Conservation (phyloP, 2,329 filamentous ascomycete genomes). For the Ophiostoma triangulosporum region DNA sequence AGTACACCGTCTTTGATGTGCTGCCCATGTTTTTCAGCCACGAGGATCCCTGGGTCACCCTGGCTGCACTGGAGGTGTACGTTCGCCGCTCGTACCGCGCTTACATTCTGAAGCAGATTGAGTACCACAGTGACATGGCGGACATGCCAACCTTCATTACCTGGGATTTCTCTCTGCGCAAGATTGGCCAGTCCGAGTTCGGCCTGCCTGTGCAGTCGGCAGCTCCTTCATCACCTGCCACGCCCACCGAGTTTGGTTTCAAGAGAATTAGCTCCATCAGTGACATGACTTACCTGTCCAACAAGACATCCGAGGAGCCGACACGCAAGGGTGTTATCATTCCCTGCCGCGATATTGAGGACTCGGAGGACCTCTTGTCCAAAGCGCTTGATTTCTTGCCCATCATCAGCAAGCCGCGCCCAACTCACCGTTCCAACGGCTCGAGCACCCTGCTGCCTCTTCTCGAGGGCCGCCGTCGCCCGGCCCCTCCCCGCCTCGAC, state of each 20-base stretch:
- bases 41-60: slow-evolving; percentile 82
- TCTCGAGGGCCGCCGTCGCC: slow-evolving; percentile 58
- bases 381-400: slow-evolving; percentile 79
- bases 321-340: slow-evolving; percentile 87
- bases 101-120: slow-evolving; percentile 77
- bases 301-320: slow-evolving; percentile 61
- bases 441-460: slow-evolving; percentile 49
- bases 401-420: slow-evolving; percentile 31
- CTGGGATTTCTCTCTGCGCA: slow-evolving; percentile 93
- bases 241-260: slow-evolving; percentile 52
- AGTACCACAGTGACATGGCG: slow-evolving; percentile 71
- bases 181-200: slow-evolving; percentile 84
- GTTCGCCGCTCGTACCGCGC: slow-evolving; percentile 93
- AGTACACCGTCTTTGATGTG: slow-evolving; percentile 97
- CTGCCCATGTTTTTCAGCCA: slow-evolving; percentile 91
- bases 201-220: slow-evolving; percentile 68
- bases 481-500: slow-evolving; percentile 39
- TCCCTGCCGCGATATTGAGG: slow-evolving; percentile 84
- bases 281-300: slow-evolving; percentile 81
- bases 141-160: slow-evolving; percentile 61
- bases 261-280: slow-evolving; percentile 89
- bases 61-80: slow-evolving; percentile 92
- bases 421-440: slow-evolving; percentile 24
- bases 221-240: slow-evolving; percentile 72
- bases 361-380: slow-evolving; percentile 73